Evolutionary conservation across 352 stramenopile species (phyloP).

Genomic region (Pythium phragmiticola): DNA sequence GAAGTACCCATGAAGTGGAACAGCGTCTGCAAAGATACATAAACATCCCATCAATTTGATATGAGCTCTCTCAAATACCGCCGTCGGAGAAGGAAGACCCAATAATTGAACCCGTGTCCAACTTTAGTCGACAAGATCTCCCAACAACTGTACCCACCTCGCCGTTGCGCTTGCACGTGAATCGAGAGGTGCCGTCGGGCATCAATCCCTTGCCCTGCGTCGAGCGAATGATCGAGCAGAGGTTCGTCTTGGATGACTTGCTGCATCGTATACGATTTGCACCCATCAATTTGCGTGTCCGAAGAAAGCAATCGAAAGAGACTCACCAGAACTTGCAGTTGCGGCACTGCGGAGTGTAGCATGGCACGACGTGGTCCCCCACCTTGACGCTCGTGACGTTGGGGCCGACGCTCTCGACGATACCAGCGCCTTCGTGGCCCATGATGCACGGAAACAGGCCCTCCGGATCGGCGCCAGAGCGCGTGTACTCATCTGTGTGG

Average conservation of each 20-base stretch:
- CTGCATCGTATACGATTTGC: slow-evolving; percentile 18
- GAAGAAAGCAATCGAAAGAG: neutral
- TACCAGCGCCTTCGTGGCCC: slow-evolving; percentile 81
- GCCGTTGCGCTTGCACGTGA: slow-evolving; percentile 86
- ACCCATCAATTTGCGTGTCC: too few species aligned
- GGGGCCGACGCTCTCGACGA: slow-evolving; percentile 80
- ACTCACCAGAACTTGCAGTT: slow-evolving; percentile 87
- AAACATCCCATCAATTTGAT: neutral
- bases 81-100: slow-evolving; percentile 6
- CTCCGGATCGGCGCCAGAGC: slow-evolving; percentile 74
- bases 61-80: neutral
- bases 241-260: slow-evolving; percentile 85
- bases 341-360: slow-evolving; percentile 92
- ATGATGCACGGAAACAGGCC: slow-evolving; percentile 87
- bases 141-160: slow-evolving; percentile 34
- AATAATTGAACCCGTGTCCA: slow-evolving; percentile 4
- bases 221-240: slow-evolving; percentile 81
- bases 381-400: slow-evolving; percentile 81
- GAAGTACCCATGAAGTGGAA: slow-evolving; percentile 90
- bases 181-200: slow-evolving; percentile 79
- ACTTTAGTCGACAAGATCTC: neutral
- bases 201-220: slow-evolving; percentile 80
- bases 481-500: slow-evolving; percentile 89
- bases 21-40: slow-evolving; percentile 38
- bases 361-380: slow-evolving; percentile 94